Base-by-base conservation (phyloP, 768 basidiomycete species). In the Leccinum boreale region DNA sequence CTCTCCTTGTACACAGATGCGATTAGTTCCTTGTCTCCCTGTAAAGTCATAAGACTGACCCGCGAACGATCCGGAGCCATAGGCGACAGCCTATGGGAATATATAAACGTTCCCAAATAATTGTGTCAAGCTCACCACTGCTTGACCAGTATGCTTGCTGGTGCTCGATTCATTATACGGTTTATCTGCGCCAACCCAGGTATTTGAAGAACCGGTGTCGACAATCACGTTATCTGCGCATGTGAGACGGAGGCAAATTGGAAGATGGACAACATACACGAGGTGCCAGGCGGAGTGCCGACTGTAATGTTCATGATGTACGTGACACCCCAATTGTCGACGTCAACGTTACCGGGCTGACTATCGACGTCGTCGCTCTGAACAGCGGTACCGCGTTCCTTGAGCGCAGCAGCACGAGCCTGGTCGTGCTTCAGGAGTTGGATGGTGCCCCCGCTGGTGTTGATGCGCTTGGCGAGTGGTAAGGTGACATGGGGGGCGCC, bases 141-240 rank as follows among this genome's bases (percentile, higher is more conserved):
- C 23, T 56, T 82, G 64, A 0, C 63, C 60, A 19, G 84, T 86
- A 60, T 75, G 54, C 10, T 36, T 65, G 53, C 82, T 85, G 24
- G 84, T 81, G 55, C 74, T 74, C 9, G 86, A 86, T 60, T 60
- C 57, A 21, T 66, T 67, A 62, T 85, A 89, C 2, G 71, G 15
- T 23, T 63, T 71, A 11, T 33, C 61, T 26, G 86, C 84, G 21
- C 86, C 85, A 47, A 89, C 75, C 85, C 86, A 89, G 21, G 85
- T 87, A 73, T 87, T 88, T 15, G 86, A 85, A 69, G 84, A 85
- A 39, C 70, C 52, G 3, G 86, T 86, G 65, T 87, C 86, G 53
- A 87, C 72, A 55, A 87, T 65, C 50, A 89, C 76, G 4, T 65
- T 50, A 67, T 81, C 85, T 87, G 59, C 46, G 44, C 17, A 26